Base-by-base conservation (phyloP, 2,329 filamentous ascomycete genomes). In the Fonsecaea erecta region DNA sequence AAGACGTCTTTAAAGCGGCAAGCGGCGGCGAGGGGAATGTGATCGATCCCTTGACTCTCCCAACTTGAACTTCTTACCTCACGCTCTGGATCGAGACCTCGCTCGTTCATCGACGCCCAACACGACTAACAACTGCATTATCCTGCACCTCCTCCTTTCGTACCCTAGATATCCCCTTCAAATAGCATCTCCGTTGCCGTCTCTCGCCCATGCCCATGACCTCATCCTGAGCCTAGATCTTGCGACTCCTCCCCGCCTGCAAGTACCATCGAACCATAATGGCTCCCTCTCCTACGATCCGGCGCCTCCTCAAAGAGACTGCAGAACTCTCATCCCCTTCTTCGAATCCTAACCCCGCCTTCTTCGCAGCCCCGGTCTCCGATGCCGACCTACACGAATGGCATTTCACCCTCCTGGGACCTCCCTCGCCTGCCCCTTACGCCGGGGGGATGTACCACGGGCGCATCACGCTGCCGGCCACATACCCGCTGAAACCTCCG, bases 321-420 rank as follows among this genome's bases (percentile, higher is more conserved):
- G 85, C 90, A 65, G 95, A 98, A 77, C 86, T 99, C 62, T 88
- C 91, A 66, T 84, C 81, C 58, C 84, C 89, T 21, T 88, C 90
- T 63, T 83, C 83, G 64, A 85, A 90, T 40, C 92, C 94, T 3
- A 95, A 92, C 1, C 83, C 91, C 60, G 92, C 97, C 80, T 96
- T 94, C 79, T 87, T 90, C 71, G 95, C 94, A 46, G 84, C 88
- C 3, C 95, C 95, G 0, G 76, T 80, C 43, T 86, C 94, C 68
- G 94, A 98, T 75, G 84, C 87, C 34, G 93, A 98, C 78, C 88
- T 99, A 60, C 97, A 97, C 80, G 93, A 98, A 79, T 99, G 95
- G 95, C 95, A 99, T 82, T 99, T 98, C 80, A 99, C 95, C 0
- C 84, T 99, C n/a, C 88, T 90, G 58, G 95, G 95, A 0, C 93